A percentile compares a stretch with the other conserved stretches of the same genome.
Evolutionary conservation across 176 grass and related monocot genomes (phyloP).

Genomic region (Phoenix roebelenii): DNA sequence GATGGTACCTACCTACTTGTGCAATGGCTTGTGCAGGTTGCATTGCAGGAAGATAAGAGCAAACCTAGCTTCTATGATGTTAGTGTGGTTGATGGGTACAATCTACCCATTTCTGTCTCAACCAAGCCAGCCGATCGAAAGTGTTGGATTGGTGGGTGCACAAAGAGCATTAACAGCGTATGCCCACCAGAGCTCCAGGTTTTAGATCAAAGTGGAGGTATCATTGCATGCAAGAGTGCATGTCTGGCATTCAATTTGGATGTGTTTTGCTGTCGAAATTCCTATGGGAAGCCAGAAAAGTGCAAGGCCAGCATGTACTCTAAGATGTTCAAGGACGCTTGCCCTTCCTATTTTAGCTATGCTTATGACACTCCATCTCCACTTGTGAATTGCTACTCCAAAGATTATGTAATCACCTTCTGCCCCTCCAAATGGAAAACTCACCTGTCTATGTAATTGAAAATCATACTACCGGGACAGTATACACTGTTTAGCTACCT

Average conservation of each 20-base stretch:
- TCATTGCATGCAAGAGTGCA: conserved; percentile 78
- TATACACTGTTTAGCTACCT: no score
- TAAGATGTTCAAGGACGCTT: conserved; percentile 64
- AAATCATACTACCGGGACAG: neutral
- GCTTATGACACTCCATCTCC: conserved; percentile 53
- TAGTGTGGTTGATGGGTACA: conserved; percentile 87
- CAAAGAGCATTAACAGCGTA: conserved; percentile 43
- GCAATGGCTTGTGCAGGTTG: conserved; percentile 5
- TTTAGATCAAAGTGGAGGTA: neutral
- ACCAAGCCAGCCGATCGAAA: conserved; percentile 14
- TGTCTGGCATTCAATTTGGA: conserved; percentile 71
- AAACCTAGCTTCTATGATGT: conserved; percentile 76
- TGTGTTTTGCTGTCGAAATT: conserved; percentile 67
- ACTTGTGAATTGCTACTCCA: conserved; percentile 39
- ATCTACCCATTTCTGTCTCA: conserved; percentile 59
- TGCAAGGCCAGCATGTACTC: conserved; percentile 65
- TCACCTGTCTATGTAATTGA: neutral
- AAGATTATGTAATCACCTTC: conserved; percentile 58
- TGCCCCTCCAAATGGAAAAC: conserved; percentile 55
- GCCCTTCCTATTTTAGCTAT: conserved; percentile 69
- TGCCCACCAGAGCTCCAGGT: conserved; percentile 72
- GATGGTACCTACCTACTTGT: no score
- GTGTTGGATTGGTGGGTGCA: conserved; percentile 52
- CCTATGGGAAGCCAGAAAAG: conserved; percentile 48
- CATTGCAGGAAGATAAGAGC: conserved; percentile 26